Evolutionary conservation across 352 stramenopile genomes (phyloP).

Genomic region (Bremia lactucae): DNA sequence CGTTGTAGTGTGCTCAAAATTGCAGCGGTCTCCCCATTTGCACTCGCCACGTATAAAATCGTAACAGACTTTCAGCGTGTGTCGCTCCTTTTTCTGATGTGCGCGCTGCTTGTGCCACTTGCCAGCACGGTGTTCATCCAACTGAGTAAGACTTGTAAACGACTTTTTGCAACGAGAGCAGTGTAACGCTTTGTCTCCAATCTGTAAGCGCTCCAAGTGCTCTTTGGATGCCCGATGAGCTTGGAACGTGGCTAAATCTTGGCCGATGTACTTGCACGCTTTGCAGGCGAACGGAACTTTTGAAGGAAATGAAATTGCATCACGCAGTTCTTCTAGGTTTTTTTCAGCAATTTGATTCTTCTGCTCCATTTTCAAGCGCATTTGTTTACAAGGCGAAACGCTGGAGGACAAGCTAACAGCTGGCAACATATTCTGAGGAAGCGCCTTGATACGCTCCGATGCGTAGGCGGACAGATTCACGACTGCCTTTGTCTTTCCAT

Average conservation of each 20-base stretch:
- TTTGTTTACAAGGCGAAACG: slow-evolving; percentile 19
- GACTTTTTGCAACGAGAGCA: slow-evolving; percentile 66
- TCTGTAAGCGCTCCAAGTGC: slow-evolving; percentile 32
- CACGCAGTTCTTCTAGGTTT: slow-evolving; percentile 25
- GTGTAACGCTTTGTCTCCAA: slow-evolving; percentile 20
- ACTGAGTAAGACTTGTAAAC: slow-evolving; percentile 65
- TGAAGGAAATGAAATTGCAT: slow-evolving; percentile 50
- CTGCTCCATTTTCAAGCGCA: slow-evolving; percentile 30
- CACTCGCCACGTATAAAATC: slow-evolving; percentile 74
- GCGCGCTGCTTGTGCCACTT: slow-evolving; percentile 79
- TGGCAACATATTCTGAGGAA: slow-evolving; percentile 50
- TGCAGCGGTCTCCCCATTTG: slow-evolving; percentile 50
- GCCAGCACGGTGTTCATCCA: slow-evolving; percentile 63
- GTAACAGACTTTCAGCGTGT: slow-evolving; percentile 70
- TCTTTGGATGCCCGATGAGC: slow-evolving; percentile 35
- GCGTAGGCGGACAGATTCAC: slow-evolving; percentile 63
- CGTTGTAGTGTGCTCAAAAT: slow-evolving; percentile 60
- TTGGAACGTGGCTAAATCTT: slow-evolving; percentile 53
- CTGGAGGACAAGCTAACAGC: slow-evolving; percentile 17
- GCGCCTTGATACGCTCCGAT: slow-evolving; percentile 44
- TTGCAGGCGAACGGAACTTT: slow-evolving; percentile 79
- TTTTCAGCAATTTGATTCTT: slow-evolving; percentile 18
- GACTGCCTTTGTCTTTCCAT: slow-evolving; percentile 22
- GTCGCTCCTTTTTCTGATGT: slow-evolving; percentile 52
- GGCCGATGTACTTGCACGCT: slow-evolving; percentile 66